phyloP scores from a whole-genome alignment of 352 stramenopile genomes.

The Globisporangium takayamanum region DNA sequence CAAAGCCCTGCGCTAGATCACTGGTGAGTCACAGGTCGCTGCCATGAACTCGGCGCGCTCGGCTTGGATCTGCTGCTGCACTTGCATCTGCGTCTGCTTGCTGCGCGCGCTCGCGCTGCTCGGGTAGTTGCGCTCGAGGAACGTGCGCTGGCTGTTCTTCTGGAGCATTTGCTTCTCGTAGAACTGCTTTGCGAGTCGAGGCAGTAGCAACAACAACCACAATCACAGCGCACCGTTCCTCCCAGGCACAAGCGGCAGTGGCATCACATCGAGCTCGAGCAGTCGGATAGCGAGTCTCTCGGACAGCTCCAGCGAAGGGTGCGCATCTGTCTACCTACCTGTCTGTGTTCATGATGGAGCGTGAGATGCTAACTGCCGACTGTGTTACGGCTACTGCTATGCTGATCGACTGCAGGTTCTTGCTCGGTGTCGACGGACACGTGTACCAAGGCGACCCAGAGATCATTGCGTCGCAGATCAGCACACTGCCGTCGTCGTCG shows the following conservation, averaged over 20 bases:
- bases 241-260: slow-evolving; percentile 13
- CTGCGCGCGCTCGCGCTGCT: slow-evolving; percentile 38
- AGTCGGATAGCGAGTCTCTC: slow-evolving; percentile 22
- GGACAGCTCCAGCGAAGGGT: slow-evolving; percentile 70
- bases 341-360: slow-evolving; percentile 2
- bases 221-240: slow-evolving; percentile 30
- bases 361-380: neutral
- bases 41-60: slow-evolving; percentile 19
- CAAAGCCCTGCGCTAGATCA: neutral
- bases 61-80: slow-evolving; percentile 30
- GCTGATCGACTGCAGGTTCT: slow-evolving; percentile 31
- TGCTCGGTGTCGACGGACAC: slow-evolving; percentile 76
- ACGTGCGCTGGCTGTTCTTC: slow-evolving; percentile 43
- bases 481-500: slow-evolving; percentile 14
- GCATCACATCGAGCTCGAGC: slow-evolving; percentile 15
- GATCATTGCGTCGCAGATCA: slow-evolving; percentile 37
- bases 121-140: slow-evolving; percentile 64
- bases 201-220: slow-evolving; percentile 28
- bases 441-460: slow-evolving; percentile 77
- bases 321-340: slow-evolving; percentile 3
- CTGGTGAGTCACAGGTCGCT: slow-evolving; percentile 4
- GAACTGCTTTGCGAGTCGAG: slow-evolving; percentile 23
- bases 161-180: slow-evolving; percentile 61
- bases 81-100: slow-evolving; percentile 46
- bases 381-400: neutral